Percentiles rank a stretch among this genome's conserved stretches.
Evolutionary conservation across 2,329 filamentous ascomycete species (phyloP).

Genomic region (Ceratocystiopsis minuta): DNA sequence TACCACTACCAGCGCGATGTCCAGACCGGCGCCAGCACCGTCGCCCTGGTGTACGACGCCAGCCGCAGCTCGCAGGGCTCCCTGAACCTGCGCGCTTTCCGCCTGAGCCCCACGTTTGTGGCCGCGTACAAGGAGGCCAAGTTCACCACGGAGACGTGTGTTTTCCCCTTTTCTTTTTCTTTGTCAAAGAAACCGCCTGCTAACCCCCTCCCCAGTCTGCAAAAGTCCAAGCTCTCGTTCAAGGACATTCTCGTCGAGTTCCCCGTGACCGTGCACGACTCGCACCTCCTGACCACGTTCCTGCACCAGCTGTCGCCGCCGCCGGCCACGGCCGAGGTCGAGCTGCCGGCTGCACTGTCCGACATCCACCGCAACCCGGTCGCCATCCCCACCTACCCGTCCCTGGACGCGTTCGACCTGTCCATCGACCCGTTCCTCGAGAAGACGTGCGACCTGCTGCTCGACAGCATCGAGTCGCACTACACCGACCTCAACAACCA

Average conservation of each 20-base stretch:
- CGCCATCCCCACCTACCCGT: constrained; percentile 57
- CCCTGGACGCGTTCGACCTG: constrained; percentile 76
- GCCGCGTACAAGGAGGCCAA: constrained; percentile 88
- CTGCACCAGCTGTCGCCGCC: constrained; percentile 74
- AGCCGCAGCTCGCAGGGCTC: constrained; percentile 87
- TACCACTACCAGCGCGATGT: constrained; percentile 95
- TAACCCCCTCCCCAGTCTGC: constrained; percentile 45
- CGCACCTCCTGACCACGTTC: constrained; percentile 86
- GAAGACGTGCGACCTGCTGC: constrained; percentile 90
- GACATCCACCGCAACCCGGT: constrained; percentile 52
- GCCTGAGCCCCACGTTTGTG: constrained; percentile 76
- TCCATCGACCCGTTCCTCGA: constrained; percentile 95
- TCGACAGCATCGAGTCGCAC: constrained; percentile 94
- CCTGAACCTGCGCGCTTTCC: constrained; percentile 78
- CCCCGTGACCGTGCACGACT: constrained; percentile 84
- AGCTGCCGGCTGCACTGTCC: constrained; percentile 61
- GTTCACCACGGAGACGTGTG: constrained; percentile 89
- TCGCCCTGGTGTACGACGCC: constrained; percentile 86
- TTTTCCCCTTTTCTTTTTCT: constrained; percentile 5
- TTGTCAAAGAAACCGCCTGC: not conserved
- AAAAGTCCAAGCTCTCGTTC: constrained; percentile 86
- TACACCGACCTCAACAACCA: constrained; percentile 99
- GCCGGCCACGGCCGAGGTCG: constrained; percentile 44
- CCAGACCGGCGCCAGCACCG: constrained; percentile 69
- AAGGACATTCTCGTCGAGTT: constrained; percentile 87